Percentiles rank a stretch among this genome's conserved stretches.
These are phyloP conservation scores for Nakazawaea ernobii DNA, from an alignment of 805 yeast genomes.

Conservation along the genomic window DNA sequence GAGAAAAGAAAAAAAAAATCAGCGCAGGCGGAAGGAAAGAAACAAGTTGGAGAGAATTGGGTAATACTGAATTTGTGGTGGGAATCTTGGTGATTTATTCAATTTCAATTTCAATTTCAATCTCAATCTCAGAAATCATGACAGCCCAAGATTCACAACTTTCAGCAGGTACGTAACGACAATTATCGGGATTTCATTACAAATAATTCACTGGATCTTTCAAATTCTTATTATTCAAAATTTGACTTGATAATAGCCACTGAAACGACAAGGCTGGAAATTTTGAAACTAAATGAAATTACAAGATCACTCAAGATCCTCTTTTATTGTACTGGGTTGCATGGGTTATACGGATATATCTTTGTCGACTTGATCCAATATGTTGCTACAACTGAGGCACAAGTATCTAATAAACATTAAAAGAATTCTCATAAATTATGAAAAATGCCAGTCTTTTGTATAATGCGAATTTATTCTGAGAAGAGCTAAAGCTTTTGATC, in stretches of 20 bases:
- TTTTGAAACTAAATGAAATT: constrained; percentile 42
- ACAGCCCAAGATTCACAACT: constrained; percentile 2
- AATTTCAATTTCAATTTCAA: too few species aligned
- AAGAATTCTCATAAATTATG: too few species aligned
- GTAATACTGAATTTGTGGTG: too few species aligned
- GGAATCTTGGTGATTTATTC: too few species aligned
- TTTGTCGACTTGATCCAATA: constrained; percentile 74
- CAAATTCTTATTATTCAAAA: constrained; percentile 33
- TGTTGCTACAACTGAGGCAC: constrained; percentile 43
- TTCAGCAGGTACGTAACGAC: constrained; percentile 20
- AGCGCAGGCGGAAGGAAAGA: too few species aligned
- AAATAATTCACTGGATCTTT: constrained; percentile 17
- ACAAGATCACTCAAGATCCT: constrained; percentile 58
- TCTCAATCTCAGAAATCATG: too few species aligned
- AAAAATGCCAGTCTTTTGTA: too few species aligned
- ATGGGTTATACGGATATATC: constrained; percentile 80
- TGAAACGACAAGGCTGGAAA: constrained; percentile 41
- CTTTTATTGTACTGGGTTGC: constrained; percentile 59
- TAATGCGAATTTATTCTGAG: too few species aligned
- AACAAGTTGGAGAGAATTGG: too few species aligned
- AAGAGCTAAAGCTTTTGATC: too few species aligned
- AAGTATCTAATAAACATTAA: constrained; percentile 37
- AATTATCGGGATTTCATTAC: constrained; percentile 48
- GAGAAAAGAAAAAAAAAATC: neutral
- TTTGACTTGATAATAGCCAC: constrained; percentile 77